Evolutionary conservation across 495 filamentous ascomycete genomes (phyloP).

Genomic region (Aspergillus diversus): DNA sequence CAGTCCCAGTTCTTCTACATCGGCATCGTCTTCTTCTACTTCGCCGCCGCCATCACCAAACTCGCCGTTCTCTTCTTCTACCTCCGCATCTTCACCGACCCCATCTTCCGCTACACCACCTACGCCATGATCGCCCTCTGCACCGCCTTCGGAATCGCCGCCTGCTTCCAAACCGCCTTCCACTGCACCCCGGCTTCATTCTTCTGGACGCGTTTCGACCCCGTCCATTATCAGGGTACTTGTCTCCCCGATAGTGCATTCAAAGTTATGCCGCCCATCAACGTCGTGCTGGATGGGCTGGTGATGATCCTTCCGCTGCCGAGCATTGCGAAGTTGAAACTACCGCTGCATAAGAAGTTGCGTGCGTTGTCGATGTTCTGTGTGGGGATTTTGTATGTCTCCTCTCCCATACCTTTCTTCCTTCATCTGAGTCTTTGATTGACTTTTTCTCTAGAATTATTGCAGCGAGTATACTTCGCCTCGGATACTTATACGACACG

Average conservation of each 20-base stretch:
- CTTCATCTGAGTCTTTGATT: not conserved
- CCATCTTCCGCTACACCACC: not conserved
- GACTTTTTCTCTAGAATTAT: not conserved
- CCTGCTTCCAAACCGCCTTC: conserved; percentile 1
- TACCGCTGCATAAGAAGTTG: conserved; percentile 13
- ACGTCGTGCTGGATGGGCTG: conserved; percentile 7
- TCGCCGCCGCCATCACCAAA: not conserved
- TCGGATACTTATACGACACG: conserved; percentile 7
- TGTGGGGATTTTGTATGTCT: conserved; percentile 12
- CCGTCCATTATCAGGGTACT: not conserved
- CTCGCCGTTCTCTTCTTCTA: conserved; percentile 15
- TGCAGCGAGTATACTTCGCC: not conserved
- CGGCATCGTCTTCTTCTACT: not conserved
- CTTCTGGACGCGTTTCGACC: conserved; percentile 10
- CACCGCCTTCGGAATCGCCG: not conserved
- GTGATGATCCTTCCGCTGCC: conserved; percentile 14
- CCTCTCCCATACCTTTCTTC: too few relatives aligned
- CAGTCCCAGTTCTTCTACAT: not conserved
- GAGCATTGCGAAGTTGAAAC: not conserved
- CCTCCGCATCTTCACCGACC: conserved; percentile 9
- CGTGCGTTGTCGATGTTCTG: conserved; percentile 8
- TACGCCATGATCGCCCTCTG: conserved; percentile 3
- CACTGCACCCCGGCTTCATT: not conserved
- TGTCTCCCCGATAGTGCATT: not conserved
- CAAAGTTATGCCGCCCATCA: conserved; percentile 7